Evolutionary conservation across 805 yeast genomes (phyloP).

Genomic region (Ogataea corticis): DNA sequence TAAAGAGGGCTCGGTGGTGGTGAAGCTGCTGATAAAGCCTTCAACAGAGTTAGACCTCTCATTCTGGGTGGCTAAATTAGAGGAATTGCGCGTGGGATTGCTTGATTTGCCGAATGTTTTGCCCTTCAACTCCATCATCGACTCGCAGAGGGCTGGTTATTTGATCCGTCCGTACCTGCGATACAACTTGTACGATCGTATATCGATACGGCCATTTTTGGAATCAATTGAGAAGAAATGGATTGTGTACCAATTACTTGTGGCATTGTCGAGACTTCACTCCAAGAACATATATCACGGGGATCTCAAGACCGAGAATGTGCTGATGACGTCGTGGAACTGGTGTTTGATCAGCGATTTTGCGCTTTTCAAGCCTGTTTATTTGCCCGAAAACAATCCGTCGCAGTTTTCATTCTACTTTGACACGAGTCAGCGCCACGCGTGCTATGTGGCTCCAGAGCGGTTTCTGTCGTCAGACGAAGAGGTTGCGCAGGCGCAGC

Average conservation of each 20-base stretch:
- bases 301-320: slow-evolving; percentile 88
- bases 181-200: slow-evolving; percentile 82
- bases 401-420: slow-evolving; percentile 89
- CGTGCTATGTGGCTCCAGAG: slow-evolving; percentile 94
- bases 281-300: slow-evolving; percentile 70
- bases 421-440: slow-evolving; percentile 83
- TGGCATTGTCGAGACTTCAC: slow-evolving; percentile 67
- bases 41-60: slow-evolving; percentile 37
- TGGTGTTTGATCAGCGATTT: slow-evolving; percentile 85
- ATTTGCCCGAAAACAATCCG: slow-evolving; percentile 90
- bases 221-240: slow-evolving; percentile 80
- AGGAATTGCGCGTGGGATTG: slow-evolving; percentile 41
- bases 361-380: slow-evolving; percentile 80
- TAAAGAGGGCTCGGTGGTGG: slow-evolving; percentile 67
- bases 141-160: slow-evolving; percentile 91
- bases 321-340: slow-evolving; percentile 83
- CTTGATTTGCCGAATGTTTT: slow-evolving; percentile 59
- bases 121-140: slow-evolving; percentile 72
- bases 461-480: slow-evolving; percentile 53
- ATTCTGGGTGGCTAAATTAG: slow-evolving; percentile 31
- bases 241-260: slow-evolving; percentile 76
- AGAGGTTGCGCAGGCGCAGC: slow-evolving; percentile 15
- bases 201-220: slow-evolving; percentile 84
- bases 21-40: slow-evolving; percentile 84
- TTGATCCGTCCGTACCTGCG: slow-evolving; percentile 78